A percentile compares a stretch with the other conserved stretches of the same genome.
phyloP scores from a whole-genome alignment of 139 green algal genomes.

The Picochlorum sp. region DNA sequence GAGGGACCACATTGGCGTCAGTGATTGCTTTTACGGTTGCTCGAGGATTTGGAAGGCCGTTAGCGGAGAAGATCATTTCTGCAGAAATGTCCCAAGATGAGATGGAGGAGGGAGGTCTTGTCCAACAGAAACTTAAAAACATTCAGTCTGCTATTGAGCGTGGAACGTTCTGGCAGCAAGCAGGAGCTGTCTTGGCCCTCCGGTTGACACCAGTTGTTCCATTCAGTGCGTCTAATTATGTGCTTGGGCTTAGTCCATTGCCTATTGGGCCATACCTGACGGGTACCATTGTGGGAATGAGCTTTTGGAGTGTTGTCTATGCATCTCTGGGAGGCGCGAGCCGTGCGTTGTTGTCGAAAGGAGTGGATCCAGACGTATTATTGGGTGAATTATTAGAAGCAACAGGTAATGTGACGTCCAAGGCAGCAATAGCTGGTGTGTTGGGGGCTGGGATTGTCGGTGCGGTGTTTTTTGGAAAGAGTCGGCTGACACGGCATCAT shows the following conservation, averaged over 20 bases:
- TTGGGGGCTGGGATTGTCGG: conserved; percentile 11
- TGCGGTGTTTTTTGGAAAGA: conserved; percentile 8
- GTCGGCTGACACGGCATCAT: neutral
- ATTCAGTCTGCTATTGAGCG: conserved; percentile 46
- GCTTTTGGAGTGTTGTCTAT: conserved; percentile 61
- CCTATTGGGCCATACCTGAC: conserved; percentile 48
- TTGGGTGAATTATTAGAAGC: conserved; percentile 34
- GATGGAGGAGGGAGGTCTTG: neutral
- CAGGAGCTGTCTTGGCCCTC: conserved; percentile 58
- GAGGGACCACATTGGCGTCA: conserved; percentile 19
- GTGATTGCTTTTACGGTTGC: conserved; percentile 20
- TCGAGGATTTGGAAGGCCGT: conserved; percentile 11
- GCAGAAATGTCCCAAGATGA: neutral
- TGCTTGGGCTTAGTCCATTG: conserved; percentile 70
- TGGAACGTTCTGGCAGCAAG: conserved; percentile 60
- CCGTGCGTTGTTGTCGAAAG: conserved; percentile 46
- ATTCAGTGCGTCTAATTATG: conserved; percentile 74
- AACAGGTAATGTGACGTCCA: conserved; percentile 30
- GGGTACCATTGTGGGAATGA: conserved; percentile 60
- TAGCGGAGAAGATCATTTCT: conserved; percentile 18
- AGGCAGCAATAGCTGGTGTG: conserved; percentile 25
- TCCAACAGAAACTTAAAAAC: conserved; percentile 45
- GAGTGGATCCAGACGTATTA: conserved; percentile 43
- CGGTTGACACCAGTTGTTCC: conserved; percentile 71
- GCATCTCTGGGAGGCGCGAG: conserved; percentile 60